phyloP scores from a whole-genome alignment of 768 basidiomycete species.

The Coprinopsis sp. region DNA sequence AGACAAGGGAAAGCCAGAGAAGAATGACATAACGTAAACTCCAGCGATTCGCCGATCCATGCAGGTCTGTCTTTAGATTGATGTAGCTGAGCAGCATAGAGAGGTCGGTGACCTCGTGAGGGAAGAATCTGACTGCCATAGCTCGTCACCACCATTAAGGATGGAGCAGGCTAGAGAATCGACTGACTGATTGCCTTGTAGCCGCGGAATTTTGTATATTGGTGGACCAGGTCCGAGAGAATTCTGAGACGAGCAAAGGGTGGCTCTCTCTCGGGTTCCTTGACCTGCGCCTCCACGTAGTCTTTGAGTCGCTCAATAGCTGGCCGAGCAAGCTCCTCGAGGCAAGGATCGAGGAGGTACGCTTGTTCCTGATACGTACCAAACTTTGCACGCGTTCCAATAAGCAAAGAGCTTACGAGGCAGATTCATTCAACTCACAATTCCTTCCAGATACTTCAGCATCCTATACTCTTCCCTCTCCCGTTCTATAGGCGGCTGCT shows the following conservation, averaged over 20 bases:
- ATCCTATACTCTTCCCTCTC: slow-evolving; percentile 36
- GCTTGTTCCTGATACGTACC: slow-evolving; percentile 90
- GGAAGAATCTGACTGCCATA: slow-evolving; percentile 81
- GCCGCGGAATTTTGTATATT: slow-evolving; percentile 83
- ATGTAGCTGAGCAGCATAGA: slow-evolving; percentile 69
- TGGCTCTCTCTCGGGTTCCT: slow-evolving; percentile 22
- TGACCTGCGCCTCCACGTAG: slow-evolving; percentile 41
- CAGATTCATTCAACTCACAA: not conserved
- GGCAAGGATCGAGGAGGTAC: slow-evolving; percentile 85
- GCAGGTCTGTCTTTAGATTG: slow-evolving; percentile 39
- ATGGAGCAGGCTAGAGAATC: slow-evolving; percentile 8
- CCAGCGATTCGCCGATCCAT: slow-evolving; percentile 55
- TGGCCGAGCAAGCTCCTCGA: slow-evolving; percentile 76
- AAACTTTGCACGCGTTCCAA: slow-evolving; percentile 45
- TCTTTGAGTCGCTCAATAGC: slow-evolving; percentile 60
- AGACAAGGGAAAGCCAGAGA: slow-evolving; percentile 91
- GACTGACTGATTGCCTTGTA: slow-evolving; percentile 85
- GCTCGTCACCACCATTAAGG: slow-evolving; percentile 1
- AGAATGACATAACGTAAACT: slow-evolving; percentile 76
- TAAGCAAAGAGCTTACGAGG: not conserved
- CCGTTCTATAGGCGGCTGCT: slow-evolving; percentile 39
- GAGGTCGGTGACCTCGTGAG: slow-evolving; percentile 84
- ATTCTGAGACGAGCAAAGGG: slow-evolving; percentile 42
- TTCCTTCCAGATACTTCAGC: slow-evolving; percentile 35
- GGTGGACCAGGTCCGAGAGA: slow-evolving; percentile 64